phyloP scores from a whole-genome alignment of 306 rosid species.

The Pueraria montana region DNA sequence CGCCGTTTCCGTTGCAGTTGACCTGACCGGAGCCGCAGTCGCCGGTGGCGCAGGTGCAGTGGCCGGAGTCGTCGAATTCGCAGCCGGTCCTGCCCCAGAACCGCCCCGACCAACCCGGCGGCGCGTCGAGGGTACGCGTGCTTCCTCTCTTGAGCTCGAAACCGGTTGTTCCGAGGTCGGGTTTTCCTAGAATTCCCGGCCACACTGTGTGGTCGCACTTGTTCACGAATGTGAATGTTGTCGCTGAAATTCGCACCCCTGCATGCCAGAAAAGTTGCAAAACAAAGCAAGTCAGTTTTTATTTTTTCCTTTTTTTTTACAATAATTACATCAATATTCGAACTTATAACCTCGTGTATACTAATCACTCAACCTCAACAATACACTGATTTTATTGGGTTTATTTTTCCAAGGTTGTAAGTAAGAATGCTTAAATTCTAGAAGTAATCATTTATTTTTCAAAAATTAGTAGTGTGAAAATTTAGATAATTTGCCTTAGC shows the following conservation, averaged over 20 bases:
- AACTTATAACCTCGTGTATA: no score
- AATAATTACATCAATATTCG: no score
- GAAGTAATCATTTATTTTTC: no score
- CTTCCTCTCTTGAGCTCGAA: conserved; percentile 67
- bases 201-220: conserved; percentile 87
- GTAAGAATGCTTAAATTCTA: no score
- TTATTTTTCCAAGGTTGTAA: no score
- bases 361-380: no score
- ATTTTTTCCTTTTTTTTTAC: no score
- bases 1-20: conserved; percentile 83
- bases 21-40: conserved; percentile 81
- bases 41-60: conserved; percentile 70
- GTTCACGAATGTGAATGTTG: conserved; percentile 85
- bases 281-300: conserved; percentile 33
- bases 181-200: conserved; percentile 90
- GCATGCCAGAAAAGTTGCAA: conserved; percentile 10
- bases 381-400: no score
- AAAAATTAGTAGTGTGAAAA: no score
- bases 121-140: conserved; percentile 68
- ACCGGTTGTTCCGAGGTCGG: conserved; percentile 78
- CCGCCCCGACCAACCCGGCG: conserved; percentile 88
- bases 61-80: conserved; percentile 62
- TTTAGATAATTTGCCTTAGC: no score
- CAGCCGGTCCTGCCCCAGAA: conserved; percentile 91
- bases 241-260: conserved; percentile 59